Conservation (phyloP, 352 stramenopile species). For the Globisporangium camurandrum region DNA sequence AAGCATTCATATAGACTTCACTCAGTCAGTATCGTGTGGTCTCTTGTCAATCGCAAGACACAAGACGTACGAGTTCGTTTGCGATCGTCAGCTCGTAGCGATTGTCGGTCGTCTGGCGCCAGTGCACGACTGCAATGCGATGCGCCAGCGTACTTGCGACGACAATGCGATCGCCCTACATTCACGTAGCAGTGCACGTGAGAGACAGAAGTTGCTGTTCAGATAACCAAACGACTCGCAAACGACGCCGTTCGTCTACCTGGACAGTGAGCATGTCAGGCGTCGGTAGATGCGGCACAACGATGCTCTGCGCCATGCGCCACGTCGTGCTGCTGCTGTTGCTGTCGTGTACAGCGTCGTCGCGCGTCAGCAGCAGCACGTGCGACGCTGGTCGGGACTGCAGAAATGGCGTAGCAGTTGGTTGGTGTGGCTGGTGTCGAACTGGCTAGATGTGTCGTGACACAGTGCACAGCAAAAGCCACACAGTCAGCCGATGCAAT, state of each 20-base stretch:
- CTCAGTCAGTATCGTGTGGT: not conserved
- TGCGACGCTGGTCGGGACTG: constrained; percentile 16
- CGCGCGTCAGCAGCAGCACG: constrained; percentile 18
- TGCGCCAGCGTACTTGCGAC: constrained; percentile 36
- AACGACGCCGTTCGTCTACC: constrained; percentile 13
- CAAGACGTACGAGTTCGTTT: constrained; percentile 30
- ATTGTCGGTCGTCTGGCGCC: constrained; percentile 13
- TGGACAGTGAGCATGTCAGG: constrained; percentile 35
- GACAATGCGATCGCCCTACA: constrained; percentile 27
- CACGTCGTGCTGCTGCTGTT: constrained; percentile 12
- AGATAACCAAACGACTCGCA: not conserved
- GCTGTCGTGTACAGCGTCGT: not conserved
- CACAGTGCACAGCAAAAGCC: not conserved
- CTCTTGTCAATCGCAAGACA: not conserved
- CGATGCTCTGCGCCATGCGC: constrained; percentile 14
- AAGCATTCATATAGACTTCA: not conserved
- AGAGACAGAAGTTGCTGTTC: too few species aligned
- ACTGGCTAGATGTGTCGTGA: too few species aligned
- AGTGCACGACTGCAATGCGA: constrained; percentile 25
- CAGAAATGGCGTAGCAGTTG: not conserved
- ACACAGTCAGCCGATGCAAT: not conserved
- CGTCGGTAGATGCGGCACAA: constrained; percentile 22
- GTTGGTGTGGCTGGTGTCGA: not conserved
- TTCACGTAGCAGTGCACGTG: too few species aligned
- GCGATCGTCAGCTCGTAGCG: constrained; percentile 26